A percentile compares a stretch with the other conserved stretches of the same genome.
Conservation (phyloP, 495 filamentous ascomycete genomes). For the Glutinoglossum americanum region DNA sequence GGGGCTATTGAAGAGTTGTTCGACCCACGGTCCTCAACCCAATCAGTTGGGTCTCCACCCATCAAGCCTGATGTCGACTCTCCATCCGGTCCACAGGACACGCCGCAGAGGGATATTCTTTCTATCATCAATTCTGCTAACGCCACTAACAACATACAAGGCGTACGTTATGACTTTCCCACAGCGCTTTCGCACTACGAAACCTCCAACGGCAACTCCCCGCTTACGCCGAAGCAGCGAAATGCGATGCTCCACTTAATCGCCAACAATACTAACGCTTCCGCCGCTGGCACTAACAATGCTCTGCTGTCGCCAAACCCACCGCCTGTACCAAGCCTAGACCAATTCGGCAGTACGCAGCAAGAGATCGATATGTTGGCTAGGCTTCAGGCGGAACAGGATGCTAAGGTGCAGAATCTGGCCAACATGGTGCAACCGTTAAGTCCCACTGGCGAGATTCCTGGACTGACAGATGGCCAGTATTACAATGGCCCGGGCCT, state of each 20-base stretch:
- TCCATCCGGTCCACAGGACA: not conserved
- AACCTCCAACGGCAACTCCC: conserved; percentile 36
- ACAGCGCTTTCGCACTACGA: conserved; percentile 52
- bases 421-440: conserved; percentile 50
- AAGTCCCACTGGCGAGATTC: conserved; percentile 59
- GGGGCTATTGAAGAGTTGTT: conserved; percentile 17
- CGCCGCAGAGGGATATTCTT: conserved; percentile 57
- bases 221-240: conserved; percentile 56
- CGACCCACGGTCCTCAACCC: conserved; percentile 5
- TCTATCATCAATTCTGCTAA: conserved; percentile 68
- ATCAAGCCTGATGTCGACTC: conserved; percentile 8
- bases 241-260: conserved; percentile 64
- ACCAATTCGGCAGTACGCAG: conserved; percentile 28
- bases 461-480: conserved; percentile 33
- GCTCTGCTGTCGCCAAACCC: conserved; percentile 33
- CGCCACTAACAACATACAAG: conserved; percentile 30
- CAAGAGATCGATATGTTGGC: conserved; percentile 53
- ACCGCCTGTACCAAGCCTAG: conserved; percentile 34
- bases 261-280: conserved; percentile 26
- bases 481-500: conserved; percentile 18
- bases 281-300: conserved; percentile 19
- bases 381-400: conserved; percentile 51
- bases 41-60: conserved; percentile 2
- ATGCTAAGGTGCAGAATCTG: conserved; percentile 46
- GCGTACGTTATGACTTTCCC: conserved; percentile 42